phyloP scores from a whole-genome alignment of 1,284 basidiomycete genomes.

The Ustilago tritici region DNA sequence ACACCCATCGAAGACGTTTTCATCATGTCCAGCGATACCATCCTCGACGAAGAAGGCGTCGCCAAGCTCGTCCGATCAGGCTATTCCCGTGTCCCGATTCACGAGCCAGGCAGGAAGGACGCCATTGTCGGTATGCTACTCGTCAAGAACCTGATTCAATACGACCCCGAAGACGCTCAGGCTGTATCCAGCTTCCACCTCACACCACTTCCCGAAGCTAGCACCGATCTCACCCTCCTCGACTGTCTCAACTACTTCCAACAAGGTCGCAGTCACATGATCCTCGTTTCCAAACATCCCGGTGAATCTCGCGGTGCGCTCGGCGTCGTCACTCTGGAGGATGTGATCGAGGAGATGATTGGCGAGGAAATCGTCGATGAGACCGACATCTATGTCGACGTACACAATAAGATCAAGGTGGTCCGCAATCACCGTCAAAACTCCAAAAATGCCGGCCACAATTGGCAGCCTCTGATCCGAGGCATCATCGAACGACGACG shows the following conservation, averaged over 20 bases:
- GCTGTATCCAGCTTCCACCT: slow-evolving; percentile 76
- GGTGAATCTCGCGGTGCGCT: slow-evolving; percentile 81
- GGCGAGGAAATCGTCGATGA: slow-evolving; percentile 69
- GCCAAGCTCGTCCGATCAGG: slow-evolving; percentile 77
- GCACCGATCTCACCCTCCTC: slow-evolving; percentile 79
- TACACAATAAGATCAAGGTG: slow-evolving; percentile 64
- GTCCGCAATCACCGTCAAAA: slow-evolving; percentile 41
- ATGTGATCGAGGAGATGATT: slow-evolving; percentile 75
- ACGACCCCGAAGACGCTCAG: slow-evolving; percentile 84
- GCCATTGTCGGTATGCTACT: slow-evolving; percentile 89
- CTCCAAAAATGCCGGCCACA: slow-evolving; percentile 36
- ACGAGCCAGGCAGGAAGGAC: slow-evolving; percentile 79
- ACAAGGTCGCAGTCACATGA: slow-evolving; percentile 91
- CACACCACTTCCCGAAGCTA: slow-evolving; percentile 87
- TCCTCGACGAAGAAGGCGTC: slow-evolving; percentile 81
- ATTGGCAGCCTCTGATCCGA: slow-evolving; percentile 67
- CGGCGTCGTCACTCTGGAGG: slow-evolving; percentile 72
- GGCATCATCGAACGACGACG: slow-evolving; percentile 68
- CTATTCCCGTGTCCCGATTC: slow-evolving; percentile 93
- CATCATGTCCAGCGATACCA: slow-evolving; percentile 79
- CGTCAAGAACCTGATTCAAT: slow-evolving; percentile 80
- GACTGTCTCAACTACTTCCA: slow-evolving; percentile 75
- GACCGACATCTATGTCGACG: slow-evolving; percentile 68
- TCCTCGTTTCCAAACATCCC: slow-evolving; percentile 86
- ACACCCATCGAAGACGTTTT: slow-evolving; percentile 77